phyloP scores from a whole-genome alignment of 139 green algal species.

The Astrephomene gubernaculifera region DNA sequence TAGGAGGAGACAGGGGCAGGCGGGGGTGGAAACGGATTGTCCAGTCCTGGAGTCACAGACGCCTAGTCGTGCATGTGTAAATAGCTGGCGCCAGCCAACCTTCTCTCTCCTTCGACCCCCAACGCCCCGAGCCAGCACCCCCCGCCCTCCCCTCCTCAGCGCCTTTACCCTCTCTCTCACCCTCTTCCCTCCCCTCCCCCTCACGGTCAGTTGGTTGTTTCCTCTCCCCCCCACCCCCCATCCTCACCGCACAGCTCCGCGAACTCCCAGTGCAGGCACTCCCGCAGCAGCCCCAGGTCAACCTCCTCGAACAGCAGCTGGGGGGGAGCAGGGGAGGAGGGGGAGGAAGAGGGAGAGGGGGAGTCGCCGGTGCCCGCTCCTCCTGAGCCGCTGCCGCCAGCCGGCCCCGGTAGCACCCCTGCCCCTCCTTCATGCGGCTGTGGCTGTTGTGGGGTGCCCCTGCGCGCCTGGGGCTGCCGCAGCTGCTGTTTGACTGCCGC shows the following conservation, averaged over 20 bases:
- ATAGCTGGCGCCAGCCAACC: no score
- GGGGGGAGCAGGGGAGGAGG: no score
- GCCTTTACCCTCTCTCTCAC: background rate
- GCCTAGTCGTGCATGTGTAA: no score
- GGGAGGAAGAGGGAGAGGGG: background rate
- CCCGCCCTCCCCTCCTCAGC: background rate
- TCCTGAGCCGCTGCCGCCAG: conserved; percentile 1
- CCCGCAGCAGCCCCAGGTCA: conserved; percentile 76
- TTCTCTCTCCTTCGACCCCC: background rate
- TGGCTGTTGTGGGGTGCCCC: no score
- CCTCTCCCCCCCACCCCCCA: background rate
- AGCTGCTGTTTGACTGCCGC: no score
- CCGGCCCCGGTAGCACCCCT: no score
- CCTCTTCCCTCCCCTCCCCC: background rate
- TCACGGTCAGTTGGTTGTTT: no score
- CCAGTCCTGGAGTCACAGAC: no score
- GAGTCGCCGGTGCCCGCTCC: background rate
- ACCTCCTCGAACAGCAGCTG: conserved; percentile 62
- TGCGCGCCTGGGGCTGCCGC: conserved; percentile 21
- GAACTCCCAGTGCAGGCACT: conserved; percentile 88
- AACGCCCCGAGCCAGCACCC: background rate
- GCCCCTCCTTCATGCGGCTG: no score
- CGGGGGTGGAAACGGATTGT: no score
- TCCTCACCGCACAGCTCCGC: conserved; percentile 55
- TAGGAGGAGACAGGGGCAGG: background rate